A percentile compares a stretch with the other conserved stretches of the same genome.
Evolutionary conservation across 2,329 filamentous ascomycete species (phyloP).

Genomic region (Penicillium sp.): DNA sequence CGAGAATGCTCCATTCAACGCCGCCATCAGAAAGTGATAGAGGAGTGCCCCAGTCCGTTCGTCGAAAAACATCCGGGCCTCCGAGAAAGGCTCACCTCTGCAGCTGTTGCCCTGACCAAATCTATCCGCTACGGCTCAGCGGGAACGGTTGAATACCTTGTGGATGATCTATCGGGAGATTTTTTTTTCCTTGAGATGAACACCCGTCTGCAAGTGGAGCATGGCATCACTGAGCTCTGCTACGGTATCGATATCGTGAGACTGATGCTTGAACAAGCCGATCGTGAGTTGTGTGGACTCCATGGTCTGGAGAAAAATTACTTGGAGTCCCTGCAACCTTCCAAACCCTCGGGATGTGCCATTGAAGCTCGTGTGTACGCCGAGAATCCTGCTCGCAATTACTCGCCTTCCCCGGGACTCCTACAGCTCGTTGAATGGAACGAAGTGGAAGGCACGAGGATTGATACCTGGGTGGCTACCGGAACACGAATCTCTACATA

Average conservation of each 20-base stretch:
- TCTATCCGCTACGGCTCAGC: constrained; percentile 73
- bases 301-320: constrained; percentile 45
- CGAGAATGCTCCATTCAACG: constrained; percentile 86
- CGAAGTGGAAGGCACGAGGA: constrained; percentile 49
- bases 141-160: constrained; percentile 87
- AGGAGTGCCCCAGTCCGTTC: constrained; percentile 82
- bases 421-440: constrained; percentile 61
- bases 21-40: constrained; percentile 86
- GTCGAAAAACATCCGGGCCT: constrained; percentile 56
- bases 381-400: constrained; percentile 61
- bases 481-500: constrained; percentile 59
- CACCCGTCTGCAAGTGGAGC: constrained; percentile 60
- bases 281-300: constrained; percentile 46
- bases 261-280: constrained; percentile 58
- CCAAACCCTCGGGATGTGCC: constrained; percentile 48
- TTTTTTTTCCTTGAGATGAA: constrained; percentile 71
- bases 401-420: constrained; percentile 60
- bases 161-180: constrained; percentile 76
- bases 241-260: constrained; percentile 57
- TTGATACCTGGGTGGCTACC: constrained; percentile 65
- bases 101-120: constrained; percentile 68
- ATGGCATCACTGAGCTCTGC: constrained; percentile 60
- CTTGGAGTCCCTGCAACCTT: constrained; percentile 31
- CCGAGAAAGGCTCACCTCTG: constrained; percentile 62
- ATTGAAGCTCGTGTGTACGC: constrained; percentile 59